phyloP scores from a whole-genome alignment of 768 basidiomycete species.

The Trametopsis cervina region DNA sequence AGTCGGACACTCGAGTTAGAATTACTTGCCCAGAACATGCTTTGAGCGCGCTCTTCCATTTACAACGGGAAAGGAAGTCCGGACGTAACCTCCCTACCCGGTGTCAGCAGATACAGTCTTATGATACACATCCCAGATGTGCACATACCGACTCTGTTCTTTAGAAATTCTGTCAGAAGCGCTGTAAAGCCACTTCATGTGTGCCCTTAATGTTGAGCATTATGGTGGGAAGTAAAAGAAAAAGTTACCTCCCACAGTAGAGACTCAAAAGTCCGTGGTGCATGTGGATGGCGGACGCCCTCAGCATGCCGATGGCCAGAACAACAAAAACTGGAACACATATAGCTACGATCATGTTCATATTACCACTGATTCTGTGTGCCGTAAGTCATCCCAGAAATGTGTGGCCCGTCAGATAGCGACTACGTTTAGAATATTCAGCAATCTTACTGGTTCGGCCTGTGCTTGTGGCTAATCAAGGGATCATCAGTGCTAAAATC shows the following conservation, averaged over 20 bases:
- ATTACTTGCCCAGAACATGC: conserved; percentile 47
- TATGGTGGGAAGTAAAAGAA: no score
- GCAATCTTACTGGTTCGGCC: conserved; percentile 36
- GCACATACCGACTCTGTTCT: conserved; percentile 49
- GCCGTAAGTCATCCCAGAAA: no score
- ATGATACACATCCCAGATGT: not conserved
- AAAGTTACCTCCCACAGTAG: conserved; percentile 29
- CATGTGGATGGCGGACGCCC: conserved; percentile 41
- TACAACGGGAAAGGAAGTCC: conserved; percentile 60
- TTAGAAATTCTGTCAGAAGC: conserved; percentile 44
- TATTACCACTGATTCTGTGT: conserved; percentile 38
- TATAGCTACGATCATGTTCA: conserved; percentile 42
- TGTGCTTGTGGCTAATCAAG: conserved; percentile 45
- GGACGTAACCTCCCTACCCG: conserved; percentile 45
- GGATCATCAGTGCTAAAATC: conserved; percentile 43
- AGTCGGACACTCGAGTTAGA: not conserved
- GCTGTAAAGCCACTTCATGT: conserved; percentile 36
- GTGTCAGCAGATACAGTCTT: not conserved
- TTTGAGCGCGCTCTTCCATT: conserved; percentile 42
- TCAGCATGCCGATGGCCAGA: conserved; percentile 29
- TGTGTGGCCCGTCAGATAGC: no score
- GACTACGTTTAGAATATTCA: no score
- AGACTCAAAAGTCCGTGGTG: conserved; percentile 56
- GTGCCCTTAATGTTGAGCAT: no score
- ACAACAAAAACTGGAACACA: conserved; percentile 38